phyloP scores from a whole-genome alignment of 495 filamentous ascomycete species.

The Tuber umbilicatum region DNA sequence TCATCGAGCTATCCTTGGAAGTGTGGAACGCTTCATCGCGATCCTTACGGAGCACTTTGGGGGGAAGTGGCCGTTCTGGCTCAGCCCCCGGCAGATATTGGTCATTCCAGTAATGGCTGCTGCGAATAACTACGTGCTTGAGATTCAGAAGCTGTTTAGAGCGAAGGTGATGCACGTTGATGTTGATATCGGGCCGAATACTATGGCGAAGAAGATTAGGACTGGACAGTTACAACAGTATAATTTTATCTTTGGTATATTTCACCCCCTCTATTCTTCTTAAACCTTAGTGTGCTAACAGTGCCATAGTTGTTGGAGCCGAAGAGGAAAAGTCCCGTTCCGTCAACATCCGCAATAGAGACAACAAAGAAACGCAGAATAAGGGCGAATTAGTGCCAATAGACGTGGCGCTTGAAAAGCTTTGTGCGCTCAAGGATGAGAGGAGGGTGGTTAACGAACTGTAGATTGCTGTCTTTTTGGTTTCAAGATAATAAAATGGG shows the following conservation, averaged over 20 bases:
- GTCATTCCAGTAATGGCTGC: slow-evolving; percentile 85
- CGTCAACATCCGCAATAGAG: slow-evolving; percentile 86
- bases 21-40: slow-evolving; percentile 89
- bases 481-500: background rate
- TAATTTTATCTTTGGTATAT: slow-evolving; percentile 79
- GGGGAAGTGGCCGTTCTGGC: slow-evolving; percentile 98
- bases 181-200: slow-evolving; percentile 82
- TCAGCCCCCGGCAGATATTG: slow-evolving; percentile 85
- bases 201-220: slow-evolving; percentile 91
- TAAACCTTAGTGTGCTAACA: background rate
- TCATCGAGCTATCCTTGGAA: slow-evolving; percentile 88
- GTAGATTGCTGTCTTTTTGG: background rate
- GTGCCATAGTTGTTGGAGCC: slow-evolving; percentile 65
- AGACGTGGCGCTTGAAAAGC: slow-evolving; percentile 68
- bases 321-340: slow-evolving; percentile 67
- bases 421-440: slow-evolving; percentile 62
- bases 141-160: slow-evolving; percentile 59
- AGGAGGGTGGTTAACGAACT: slow-evolving; percentile 30
- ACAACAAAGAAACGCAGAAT: slow-evolving; percentile 75
- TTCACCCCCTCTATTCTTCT: background rate
- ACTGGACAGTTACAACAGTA: slow-evolving; percentile 81
- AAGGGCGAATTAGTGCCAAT: slow-evolving; percentile 64
- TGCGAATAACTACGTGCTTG: slow-evolving; percentile 76
- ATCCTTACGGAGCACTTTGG: slow-evolving; percentile 92
- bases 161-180: slow-evolving; percentile 67